Evolutionary conservation across 1,139 yeast species (phyloP).

Genomic region (Suhomyces chickasaworum): DNA sequence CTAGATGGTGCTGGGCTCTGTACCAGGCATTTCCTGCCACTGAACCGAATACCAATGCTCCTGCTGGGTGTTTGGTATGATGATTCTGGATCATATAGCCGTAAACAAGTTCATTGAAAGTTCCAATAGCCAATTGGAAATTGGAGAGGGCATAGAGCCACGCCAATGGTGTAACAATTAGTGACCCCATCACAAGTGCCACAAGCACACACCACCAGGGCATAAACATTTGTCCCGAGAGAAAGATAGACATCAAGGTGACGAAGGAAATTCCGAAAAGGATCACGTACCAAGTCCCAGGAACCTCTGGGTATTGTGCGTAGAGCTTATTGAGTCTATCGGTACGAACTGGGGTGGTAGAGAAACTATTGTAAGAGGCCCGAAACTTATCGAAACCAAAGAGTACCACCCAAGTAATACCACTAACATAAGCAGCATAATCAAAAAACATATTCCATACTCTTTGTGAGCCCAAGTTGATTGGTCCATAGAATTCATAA

Average conservation of each 20-base stretch:
- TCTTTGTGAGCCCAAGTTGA: slow-evolving; percentile 44
- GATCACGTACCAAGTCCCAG: slow-evolving; percentile 41
- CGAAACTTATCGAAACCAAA: slow-evolving; percentile 38
- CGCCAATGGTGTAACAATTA: slow-evolving; percentile 51
- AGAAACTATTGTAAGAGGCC: slow-evolving; percentile 14
- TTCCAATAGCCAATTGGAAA: slow-evolving; percentile 54
- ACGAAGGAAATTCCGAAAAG: slow-evolving; percentile 39
- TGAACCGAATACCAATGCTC: slow-evolving; percentile 52
- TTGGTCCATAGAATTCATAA: slow-evolving; percentile 21
- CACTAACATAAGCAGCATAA: slow-evolving; percentile 53
- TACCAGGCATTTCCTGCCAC: slow-evolving; percentile 58
- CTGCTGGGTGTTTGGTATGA: slow-evolving; percentile 43
- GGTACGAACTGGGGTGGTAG: slow-evolving; percentile 18
- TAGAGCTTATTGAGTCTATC: slow-evolving; percentile 47
- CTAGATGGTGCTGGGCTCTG: slow-evolving; percentile 51
- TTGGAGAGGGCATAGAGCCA: slow-evolving; percentile 55
- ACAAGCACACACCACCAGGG: slow-evolving; percentile 52
- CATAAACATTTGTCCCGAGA: slow-evolving; percentile 46
- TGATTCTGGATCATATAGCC: slow-evolving; percentile 45
- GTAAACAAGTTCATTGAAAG: slow-evolving; percentile 51
- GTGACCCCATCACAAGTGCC: slow-evolving; percentile 43
- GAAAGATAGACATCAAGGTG: slow-evolving; percentile 35
- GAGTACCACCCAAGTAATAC: slow-evolving; percentile 46
- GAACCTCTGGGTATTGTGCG: slow-evolving; percentile 41
- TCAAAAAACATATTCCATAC: slow-evolving; percentile 55